Evolutionary conservation across 176 grass and related monocot genomes (phyloP), one percentile per base, ranked within the genome.

Genomic region (Aegilops umbellulata): DNA sequence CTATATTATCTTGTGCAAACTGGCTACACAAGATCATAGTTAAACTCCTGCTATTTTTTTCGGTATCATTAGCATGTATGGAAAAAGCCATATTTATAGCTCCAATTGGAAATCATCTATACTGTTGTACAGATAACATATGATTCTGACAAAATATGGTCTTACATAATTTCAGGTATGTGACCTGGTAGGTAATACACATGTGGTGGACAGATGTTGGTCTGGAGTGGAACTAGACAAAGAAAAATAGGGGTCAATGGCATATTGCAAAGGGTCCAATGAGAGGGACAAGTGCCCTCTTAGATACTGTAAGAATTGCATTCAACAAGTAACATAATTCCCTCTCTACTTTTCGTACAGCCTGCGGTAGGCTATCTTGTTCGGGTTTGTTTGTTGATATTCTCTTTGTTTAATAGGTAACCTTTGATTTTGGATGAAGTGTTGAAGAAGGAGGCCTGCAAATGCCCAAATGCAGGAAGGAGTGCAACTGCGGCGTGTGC

Each of bases 401-500:
- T 80, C 4, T n/a, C 4, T 70, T 70, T 60, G n/a, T 3, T 86
- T 77, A 95, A 35, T 7, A 38, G 95, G 80, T 95, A 94, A 4
- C 90, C 88, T 0, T 85, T 93, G 77, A 44, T 83, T 62, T 87
- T 81, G 14, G 78, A 94, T 79, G 84, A 94, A 83, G 89, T 29
- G 36, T 74, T 44, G 11, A 2, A 11, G 11, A 44, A 44, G 36
- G 65, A 85, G 51, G 67, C 31, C 7, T 95, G 88, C 86, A 90
- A 30, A 36, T 94, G 91, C 77, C 95, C 34, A 88, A 90, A 84
- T 94, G 93, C 74, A 89, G 86, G 27, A 90, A 86, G 17, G 76
- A 86, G 20, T 95, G 90, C 85, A 92, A 94, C 74, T 95, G 90
- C 70, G 92, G 91, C 51, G 72, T 86, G n/a, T 95, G 93, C 90